Base-by-base conservation (phyloP, 768 basidiomycete species). In the Panaeolus cyanescens region DNA sequence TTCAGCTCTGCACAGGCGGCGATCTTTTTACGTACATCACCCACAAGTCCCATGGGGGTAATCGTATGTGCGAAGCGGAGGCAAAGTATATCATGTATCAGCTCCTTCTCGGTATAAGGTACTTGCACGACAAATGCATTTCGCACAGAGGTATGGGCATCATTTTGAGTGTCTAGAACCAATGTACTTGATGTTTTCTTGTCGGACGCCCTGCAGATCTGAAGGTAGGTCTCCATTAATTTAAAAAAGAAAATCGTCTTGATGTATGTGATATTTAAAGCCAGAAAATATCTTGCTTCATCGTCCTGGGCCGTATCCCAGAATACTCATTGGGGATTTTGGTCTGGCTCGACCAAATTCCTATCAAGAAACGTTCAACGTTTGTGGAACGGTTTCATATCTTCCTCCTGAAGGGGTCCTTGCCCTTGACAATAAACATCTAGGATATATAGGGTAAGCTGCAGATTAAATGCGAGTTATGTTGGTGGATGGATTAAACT, bases 21-120 rank as follows among this genome's bases (percentile, higher is more conserved):
- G 92, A 94, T 68, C 81, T 94, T n/a, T 93, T 93, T 72, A 91
- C 90, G 2, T 93, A 93, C 72, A 89, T 94, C 64, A 86, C 85
- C 15, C 86, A 80, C 59, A 82, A 86, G 61, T 75, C 81, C 17
- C 81, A 83, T 25, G 77, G 75, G 32, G 76, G 77, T 25, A 70
- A 74, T 59, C 83, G 79, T 59, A 78, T 94, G 17, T 86, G 85
- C 63, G 90, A 93, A 75, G 88, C 90, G 15, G 92, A 94, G 72
- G 86, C 88, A 6, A 92, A 93, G 73, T 94, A 91, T 69, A 86
- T 92, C 57, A 90, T 90, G 80, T 93, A 84, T 66, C 92, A 94
- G 71, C 72, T 93, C 19, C 73, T 93, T n/a, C 80, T 84, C 56
- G 92, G 86, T 1, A 73, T 93, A 50, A 78, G 79, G 28, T 91